Base-by-base conservation (phyloP, 2,329 filamentous ascomycete genomes). In the Cryphonectria radicalis region DNA sequence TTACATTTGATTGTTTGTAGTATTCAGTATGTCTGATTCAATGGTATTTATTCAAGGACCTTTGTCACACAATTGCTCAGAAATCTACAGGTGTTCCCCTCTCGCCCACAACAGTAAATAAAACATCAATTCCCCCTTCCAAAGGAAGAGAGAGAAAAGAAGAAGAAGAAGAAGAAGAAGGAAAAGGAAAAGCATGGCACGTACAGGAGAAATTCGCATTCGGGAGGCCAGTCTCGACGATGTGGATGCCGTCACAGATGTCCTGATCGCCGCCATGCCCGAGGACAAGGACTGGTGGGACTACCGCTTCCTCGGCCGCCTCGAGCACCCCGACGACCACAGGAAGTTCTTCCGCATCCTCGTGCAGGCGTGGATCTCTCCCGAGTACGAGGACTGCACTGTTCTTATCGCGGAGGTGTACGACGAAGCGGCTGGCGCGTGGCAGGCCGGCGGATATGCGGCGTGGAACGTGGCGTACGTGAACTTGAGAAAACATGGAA, bases 401-500 rank as follows among this genome's bases (percentile, higher is more conserved):
- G 59, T 69, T 13, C 11, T 69, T 6, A 46, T 69, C 14, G 59
- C 60, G 19, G 67, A 59, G 62, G 46, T 67, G 32, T 67, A 57
- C 53, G 65, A 67, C 7, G 65, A 57, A 37, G 22, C 32, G 1
- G 19, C 25, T 13, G 14, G 37, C 4, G 62, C 32, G 42, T 62
- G 60, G 50, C 40, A 35, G 42, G 22, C 32, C 13, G 67, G 60
- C 25, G 59, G 60, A 10, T 69, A 69, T 40, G 67, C 67, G 28
- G 67, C 62, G n/a, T 69, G 59, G 60, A 46, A 69, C 50, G 62
- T 69, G 60, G 7, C 67, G n/a, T 69, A 69, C 42, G 62, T 53
- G 60, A 69, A 69, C n/a, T 57, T 42, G 11, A 53, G 67, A 35
- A 69, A 37, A 28, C 50, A 42, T 13, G 67, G 67, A 3, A 13